phyloP scores from a whole-genome alignment of 768 basidiomycete genomes.

The Bullera alba region DNA sequence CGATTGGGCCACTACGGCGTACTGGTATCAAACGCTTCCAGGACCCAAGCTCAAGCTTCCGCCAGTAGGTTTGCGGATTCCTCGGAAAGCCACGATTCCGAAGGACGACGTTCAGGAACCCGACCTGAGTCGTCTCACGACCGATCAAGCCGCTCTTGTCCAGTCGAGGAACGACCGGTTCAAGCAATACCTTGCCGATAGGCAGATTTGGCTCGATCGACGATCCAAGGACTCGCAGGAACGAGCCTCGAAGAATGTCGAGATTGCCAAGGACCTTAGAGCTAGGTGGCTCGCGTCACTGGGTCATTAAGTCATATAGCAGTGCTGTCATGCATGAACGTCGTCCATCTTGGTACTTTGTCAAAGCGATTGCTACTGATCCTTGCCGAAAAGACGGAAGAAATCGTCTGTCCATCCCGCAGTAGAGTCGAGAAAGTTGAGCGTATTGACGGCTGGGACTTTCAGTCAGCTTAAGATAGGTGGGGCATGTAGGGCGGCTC shows the following conservation, averaged over 20 bases:
- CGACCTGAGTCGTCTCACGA: background rate
- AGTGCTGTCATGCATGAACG: no score
- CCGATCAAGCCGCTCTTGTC: background rate
- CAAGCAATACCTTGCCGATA: background rate
- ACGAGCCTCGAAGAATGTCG: background rate
- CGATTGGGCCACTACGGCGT: background rate
- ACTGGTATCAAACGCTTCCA: background rate
- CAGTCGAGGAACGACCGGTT: background rate
- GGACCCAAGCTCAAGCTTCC: background rate
- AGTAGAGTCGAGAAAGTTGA: background rate
- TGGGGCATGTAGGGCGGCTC: background rate
- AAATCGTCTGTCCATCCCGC: background rate
- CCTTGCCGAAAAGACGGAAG: background rate
- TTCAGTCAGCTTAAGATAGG: background rate
- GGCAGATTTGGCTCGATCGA: background rate
- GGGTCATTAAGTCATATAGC: background rate
- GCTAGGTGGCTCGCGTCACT: background rate
- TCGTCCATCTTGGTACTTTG: no score
- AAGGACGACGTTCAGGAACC: background rate
- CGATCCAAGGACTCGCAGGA: background rate
- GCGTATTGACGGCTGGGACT: background rate
- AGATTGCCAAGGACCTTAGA: background rate
- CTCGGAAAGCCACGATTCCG: background rate
- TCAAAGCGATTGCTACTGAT: background rate
- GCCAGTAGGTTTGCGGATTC: background rate